Evolutionary conservation across 805 yeast genomes (phyloP).

Genomic region (Lipomyces sp.): DNA sequence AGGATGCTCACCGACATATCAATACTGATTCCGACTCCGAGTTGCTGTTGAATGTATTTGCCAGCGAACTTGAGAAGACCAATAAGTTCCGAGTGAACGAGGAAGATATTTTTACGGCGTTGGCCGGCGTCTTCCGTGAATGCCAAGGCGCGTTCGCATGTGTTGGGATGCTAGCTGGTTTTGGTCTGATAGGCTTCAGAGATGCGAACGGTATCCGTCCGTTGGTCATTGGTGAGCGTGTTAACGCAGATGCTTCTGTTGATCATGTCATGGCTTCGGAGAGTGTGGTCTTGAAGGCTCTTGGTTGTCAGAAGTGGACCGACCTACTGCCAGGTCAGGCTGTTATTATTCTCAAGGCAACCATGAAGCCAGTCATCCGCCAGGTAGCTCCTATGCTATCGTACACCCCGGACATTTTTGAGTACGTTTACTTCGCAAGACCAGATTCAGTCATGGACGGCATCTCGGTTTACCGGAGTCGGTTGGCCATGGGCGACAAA

Average conservation of each 20-base stretch:
- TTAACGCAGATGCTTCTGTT: constrained; percentile 64
- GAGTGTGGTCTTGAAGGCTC: constrained; percentile 91
- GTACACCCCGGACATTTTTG: constrained; percentile 95
- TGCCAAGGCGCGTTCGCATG: constrained; percentile 98
- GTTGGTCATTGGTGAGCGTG: constrained; percentile 80
- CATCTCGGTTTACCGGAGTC: constrained; percentile 90
- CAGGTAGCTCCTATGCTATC: constrained; percentile 80
- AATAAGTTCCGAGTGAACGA: constrained; percentile 93
- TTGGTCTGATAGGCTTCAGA: constrained; percentile 92
- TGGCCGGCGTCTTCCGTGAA: constrained; percentile 72
- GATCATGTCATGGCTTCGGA: constrained; percentile 97
- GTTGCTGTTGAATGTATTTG: constrained; percentile 84
- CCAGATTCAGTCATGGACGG: constrained; percentile 97
- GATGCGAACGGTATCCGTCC: constrained; percentile 98
- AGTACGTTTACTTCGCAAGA: constrained; percentile 96
- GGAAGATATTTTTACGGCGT: constrained; percentile 83
- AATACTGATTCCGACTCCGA: constrained; percentile 97
- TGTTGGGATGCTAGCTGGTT: constrained; percentile 88
- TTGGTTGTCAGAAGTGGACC: constrained; percentile 76
- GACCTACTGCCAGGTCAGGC: constrained; percentile 96
- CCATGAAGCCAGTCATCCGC: constrained; percentile 73
- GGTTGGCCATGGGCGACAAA: constrained; percentile 91
- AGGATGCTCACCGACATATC: constrained; percentile 93
- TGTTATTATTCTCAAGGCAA: constrained; percentile 82
- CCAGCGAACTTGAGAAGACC: constrained; percentile 85